Evolutionary conservation across 2,329 filamentous ascomycete species (phyloP), one percentile per base, ranked within the genome.

Genomic region (Claviceps monticola): DNA sequence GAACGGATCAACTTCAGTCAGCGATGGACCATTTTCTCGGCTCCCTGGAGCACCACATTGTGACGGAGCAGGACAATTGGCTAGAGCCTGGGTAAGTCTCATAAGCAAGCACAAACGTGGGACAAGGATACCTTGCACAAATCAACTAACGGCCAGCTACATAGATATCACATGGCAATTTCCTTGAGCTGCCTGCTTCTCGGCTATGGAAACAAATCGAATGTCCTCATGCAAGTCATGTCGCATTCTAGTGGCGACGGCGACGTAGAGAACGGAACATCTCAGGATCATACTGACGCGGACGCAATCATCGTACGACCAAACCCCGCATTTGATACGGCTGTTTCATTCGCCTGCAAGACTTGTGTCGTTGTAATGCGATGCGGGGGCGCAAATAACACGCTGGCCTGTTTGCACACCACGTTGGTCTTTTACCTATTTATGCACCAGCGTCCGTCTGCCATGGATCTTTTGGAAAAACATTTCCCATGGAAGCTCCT

Each of bases 361-460:
- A 77, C 72, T 0, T 71, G 75, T 41, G 57, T 64, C 3, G 61
- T 78, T 1, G 70, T 77, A 1, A 68, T 82, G 7, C 63, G 65
- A 2, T 71, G 80, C 0, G 70, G 74, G 29, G 75, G 74, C 0
- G 80, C 84, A 45, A 67, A 71, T 2, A 80, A 82, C 54, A 74
- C 79, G 2, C 67, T 85, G 1, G 74, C 82, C 0, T 84, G 79
- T 59, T 59, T 84, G 0, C 82, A 87, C 56, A 73, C 79, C 0
- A 73, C 75, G 4, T 66, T 88, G 26, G 74, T 78, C 0, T 86
- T 84, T 57, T 60, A 86, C 7, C 59, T 66, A 2, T 68, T 73
- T 26, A 61, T 81, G 46, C 65, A 68, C 1, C 23, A 49, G 13
- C 51, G 46, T 19, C 50, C 48, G 2, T 42, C n/a, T 3, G 51